These are phyloP conservation scores for Neurospora sp. DNA, from an alignment of 495 filamentous ascomycete genomes.

Conservation along the genomic window DNA sequence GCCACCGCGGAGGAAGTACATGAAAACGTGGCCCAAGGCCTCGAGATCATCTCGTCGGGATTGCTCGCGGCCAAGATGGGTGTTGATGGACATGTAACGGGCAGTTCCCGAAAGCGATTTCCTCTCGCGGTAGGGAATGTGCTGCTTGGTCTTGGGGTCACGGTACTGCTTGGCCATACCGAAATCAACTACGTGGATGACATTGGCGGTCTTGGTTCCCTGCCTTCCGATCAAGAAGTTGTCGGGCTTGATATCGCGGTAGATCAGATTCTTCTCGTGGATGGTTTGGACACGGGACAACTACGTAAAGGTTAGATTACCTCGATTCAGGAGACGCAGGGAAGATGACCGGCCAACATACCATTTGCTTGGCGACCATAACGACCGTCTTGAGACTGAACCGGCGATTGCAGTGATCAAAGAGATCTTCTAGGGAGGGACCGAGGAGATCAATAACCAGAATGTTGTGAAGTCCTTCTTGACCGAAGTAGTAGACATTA, in stretches of 20 bases:
- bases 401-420: conserved; percentile 92
- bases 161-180: conserved; percentile 99
- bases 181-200: conserved; percentile 98
- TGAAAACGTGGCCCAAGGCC: conserved; percentile 94
- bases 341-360: conserved; percentile 30
- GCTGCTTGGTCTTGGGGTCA: conserved; percentile 98
- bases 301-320: conserved; percentile 21
- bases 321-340: background rate
- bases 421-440: conserved; percentile 92
- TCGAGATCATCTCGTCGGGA: conserved; percentile 95
- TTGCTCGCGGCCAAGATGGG: conserved; percentile 92
- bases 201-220: conserved; percentile 83
- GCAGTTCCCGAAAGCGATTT: conserved; percentile 97
- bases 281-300: conserved; percentile 98
- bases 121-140: conserved; percentile 96
- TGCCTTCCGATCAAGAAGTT: conserved; percentile 99
- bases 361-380: conserved; percentile 99
- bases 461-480: conserved; percentile 98
- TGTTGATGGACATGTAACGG: conserved; percentile 99
- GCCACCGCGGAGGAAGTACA: conserved; percentile 96
- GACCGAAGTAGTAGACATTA: conserved; percentile 99
- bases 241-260: conserved; percentile 98
- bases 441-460: conserved; percentile 96
- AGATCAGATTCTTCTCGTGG: conserved; percentile 99
- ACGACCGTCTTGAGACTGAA: conserved; percentile 97